These are phyloP conservation scores for Ceratocystiopsis sp. DNA, from an alignment of 2,329 filamentous ascomycete genomes.

Conservation along the genomic window DNA sequence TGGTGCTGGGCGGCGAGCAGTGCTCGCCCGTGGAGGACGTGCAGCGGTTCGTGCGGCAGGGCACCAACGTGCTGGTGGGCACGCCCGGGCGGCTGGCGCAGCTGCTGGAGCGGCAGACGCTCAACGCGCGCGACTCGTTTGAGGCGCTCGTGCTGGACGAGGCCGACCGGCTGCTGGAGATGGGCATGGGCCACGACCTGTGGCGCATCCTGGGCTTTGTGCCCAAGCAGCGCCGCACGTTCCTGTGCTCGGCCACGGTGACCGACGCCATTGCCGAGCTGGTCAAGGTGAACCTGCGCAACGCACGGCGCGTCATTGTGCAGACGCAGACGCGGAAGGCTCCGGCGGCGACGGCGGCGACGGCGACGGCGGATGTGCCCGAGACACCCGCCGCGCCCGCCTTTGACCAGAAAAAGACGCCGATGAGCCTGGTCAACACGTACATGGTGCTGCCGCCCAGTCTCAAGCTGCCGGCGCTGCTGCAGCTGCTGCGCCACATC, in stretches of 20 bases:
- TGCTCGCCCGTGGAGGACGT: slow-evolving; percentile 71
- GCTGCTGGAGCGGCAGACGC: slow-evolving; percentile 68
- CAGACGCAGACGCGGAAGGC: slow-evolving; percentile 63
- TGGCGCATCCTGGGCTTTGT: slow-evolving; percentile 69
- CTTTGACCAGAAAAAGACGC: slow-evolving; percentile 69
- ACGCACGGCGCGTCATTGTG: slow-evolving; percentile 88
- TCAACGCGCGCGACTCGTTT: slow-evolving; percentile 79
- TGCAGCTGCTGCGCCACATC: slow-evolving; percentile 50
- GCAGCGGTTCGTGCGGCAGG: slow-evolving; percentile 64
- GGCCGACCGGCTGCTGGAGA: slow-evolving; percentile 77
- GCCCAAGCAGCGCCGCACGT: slow-evolving; percentile 85
- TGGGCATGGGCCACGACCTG: slow-evolving; percentile 85
- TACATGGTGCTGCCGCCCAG: slow-evolving; percentile 61
- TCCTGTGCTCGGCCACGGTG: slow-evolving; percentile 89
- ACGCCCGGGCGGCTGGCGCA: slow-evolving; percentile 79
- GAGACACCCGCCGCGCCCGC: slow-evolving; percentile 29
- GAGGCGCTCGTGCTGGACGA: slow-evolving; percentile 89
- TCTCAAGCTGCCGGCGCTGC: slow-evolving; percentile 62
- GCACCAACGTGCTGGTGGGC: slow-evolving; percentile 76
- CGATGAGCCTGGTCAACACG: slow-evolving; percentile 81
- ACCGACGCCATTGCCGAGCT: slow-evolving; percentile 89
- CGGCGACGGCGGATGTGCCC: not conserved
- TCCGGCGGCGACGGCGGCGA: not conserved
- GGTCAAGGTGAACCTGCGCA: slow-evolving; percentile 77
- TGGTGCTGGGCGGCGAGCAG: slow-evolving; percentile 62